Conservation (phyloP, 1,284 basidiomycete genomes). For the Gymnopus androsaceus region DNA sequence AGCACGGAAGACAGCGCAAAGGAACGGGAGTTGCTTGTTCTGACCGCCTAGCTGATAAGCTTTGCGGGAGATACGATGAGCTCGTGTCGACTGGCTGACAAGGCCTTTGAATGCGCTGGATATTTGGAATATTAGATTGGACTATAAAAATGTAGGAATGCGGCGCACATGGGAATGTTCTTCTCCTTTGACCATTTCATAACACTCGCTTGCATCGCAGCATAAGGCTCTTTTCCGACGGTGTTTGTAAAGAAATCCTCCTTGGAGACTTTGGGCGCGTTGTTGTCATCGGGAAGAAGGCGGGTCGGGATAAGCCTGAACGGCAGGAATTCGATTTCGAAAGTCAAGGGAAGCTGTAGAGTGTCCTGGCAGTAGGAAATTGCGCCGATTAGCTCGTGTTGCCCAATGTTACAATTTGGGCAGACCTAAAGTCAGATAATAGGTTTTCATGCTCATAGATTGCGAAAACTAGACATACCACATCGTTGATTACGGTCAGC, state of each 20-base stretch:
- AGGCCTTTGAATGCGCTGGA: constrained; percentile 57
- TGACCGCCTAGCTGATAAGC: constrained; percentile 71
- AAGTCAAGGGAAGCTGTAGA: constrained; percentile 60
- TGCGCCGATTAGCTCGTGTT: constrained; percentile 71
- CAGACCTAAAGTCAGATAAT: constrained; percentile 50
- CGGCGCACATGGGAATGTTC: constrained; percentile 68
- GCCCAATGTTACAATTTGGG: constrained; percentile 74
- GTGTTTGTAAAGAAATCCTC: constrained; percentile 51
- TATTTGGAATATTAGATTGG: not conserved
- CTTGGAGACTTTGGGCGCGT: constrained; percentile 45
- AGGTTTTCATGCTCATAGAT: constrained; percentile 14
- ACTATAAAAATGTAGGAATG: constrained; percentile 1
- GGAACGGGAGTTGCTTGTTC: constrained; percentile 56
- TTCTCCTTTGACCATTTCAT: constrained; percentile 57
- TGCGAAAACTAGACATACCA: constrained; percentile 46
- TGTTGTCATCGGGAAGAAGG: constrained; percentile 42
- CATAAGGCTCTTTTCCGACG: constrained; percentile 60
- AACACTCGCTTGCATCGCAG: constrained; percentile 49
- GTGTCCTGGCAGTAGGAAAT: constrained; percentile 60
- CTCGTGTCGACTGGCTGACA: constrained; percentile 64
- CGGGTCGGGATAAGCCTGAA: constrained; percentile 61
- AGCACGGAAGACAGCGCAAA: constrained; percentile 65
- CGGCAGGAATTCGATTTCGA: constrained; percentile 77
- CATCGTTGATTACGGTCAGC: constrained; percentile 71
- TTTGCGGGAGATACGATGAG: constrained; percentile 75